phyloP scores from a whole-genome alignment of 2,329 filamentous ascomycete species.

The Talaromyces sp. region DNA sequence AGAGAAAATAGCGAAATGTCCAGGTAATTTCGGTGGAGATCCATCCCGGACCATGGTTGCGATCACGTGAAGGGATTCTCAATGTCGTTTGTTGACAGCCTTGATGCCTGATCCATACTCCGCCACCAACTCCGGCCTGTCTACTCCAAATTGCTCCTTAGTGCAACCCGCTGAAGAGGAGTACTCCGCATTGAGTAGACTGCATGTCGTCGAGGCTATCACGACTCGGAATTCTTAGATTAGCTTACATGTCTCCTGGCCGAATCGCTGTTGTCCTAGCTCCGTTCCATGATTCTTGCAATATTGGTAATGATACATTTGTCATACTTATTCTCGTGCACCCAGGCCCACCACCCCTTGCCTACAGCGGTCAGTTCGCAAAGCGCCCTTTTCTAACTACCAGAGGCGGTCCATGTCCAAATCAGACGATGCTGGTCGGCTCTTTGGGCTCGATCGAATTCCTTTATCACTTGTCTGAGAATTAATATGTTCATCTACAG shows the following conservation, averaged over 20 bases:
- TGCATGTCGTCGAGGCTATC: neutral
- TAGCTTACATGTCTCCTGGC: neutral
- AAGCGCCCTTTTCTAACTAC: neutral
- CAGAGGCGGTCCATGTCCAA: neutral
- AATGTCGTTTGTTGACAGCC: neutral
- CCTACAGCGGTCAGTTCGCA: neutral
- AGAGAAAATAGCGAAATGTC: neutral
- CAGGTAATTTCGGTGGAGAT: conserved; percentile 4
- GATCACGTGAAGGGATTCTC: conserved; percentile 8
- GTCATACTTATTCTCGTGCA: neutral
- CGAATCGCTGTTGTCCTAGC: conserved; percentile 2
- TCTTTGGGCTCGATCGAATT: neutral
- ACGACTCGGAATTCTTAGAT: neutral
- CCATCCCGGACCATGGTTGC: conserved; percentile 1
- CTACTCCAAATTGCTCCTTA: neutral
- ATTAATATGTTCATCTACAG: neutral
- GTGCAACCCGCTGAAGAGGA: neutral
- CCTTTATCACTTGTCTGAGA: too few species aligned
- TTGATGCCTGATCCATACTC: neutral
- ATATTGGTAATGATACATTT: neutral
- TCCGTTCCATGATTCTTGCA: conserved; percentile 12
- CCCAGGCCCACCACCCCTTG: conserved; percentile 1
- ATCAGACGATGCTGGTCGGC: neutral
- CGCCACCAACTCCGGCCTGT: neutral
- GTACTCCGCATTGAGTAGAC: neutral